A percentile compares a stretch with the other conserved stretches of the same genome.
Conservation (phyloP, 176 grass and related monocot genomes). For the Microstegium vimineum region DNA sequence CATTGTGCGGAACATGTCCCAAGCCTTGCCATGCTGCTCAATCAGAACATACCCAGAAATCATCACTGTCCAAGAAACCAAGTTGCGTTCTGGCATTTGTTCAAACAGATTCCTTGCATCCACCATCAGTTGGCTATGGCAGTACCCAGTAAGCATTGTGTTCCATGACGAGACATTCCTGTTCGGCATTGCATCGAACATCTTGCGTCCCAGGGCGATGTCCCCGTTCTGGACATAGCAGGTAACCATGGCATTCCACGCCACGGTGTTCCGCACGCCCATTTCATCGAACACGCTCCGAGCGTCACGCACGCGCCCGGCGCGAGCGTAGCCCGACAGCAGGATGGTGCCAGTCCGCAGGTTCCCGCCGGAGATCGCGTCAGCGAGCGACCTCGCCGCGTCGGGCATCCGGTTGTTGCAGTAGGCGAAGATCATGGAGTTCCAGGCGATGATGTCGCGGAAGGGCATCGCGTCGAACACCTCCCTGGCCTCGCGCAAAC, state of each 20-base stretch:
- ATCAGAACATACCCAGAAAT: conserved; percentile 70
- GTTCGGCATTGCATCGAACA: conserved; percentile 56
- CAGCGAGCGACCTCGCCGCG: conserved; percentile 19
- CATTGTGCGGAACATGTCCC: conserved; percentile 52
- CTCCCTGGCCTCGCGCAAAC: conserved; percentile 37
- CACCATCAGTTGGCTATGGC: conserved; percentile 46
- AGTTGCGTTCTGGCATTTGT: conserved; percentile 40
- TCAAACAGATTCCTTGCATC: conserved; percentile 45
- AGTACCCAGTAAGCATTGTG: conserved; percentile 69
- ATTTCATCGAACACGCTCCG: neutral
- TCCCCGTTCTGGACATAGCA: conserved; percentile 59
- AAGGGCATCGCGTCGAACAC: conserved; percentile 44
- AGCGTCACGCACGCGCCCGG: conserved; percentile 27
- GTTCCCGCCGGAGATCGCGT: conserved; percentile 38
- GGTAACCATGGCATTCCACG: conserved; percentile 21
- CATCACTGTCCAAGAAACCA: conserved; percentile 65
- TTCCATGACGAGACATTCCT: conserved; percentile 57
- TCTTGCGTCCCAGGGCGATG: conserved; percentile 35
- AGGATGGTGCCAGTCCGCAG: conserved; percentile 49
- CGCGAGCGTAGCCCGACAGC: conserved; percentile 30
- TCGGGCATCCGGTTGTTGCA: conserved; percentile 11
- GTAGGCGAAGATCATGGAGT: conserved; percentile 32
- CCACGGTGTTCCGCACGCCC: neutral
- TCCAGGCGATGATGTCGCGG: conserved; percentile 48
- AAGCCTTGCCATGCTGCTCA: conserved; percentile 45